Percentiles rank a stretch among this genome's conserved stretches.
Evolutionary conservation across 2,329 filamentous ascomycete species (phyloP).

Genomic region (Clarireedia sp.): DNA sequence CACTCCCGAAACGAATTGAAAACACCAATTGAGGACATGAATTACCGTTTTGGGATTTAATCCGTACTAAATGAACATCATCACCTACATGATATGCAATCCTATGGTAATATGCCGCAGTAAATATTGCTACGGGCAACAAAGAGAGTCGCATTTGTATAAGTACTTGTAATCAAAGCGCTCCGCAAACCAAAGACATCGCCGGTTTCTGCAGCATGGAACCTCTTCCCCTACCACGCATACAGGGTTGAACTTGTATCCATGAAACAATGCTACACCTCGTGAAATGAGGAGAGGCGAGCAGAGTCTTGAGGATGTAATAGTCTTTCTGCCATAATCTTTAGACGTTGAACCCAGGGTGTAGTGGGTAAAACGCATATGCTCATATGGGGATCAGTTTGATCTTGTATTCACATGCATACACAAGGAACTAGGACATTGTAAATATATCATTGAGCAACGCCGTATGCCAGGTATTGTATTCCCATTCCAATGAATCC

Average conservation of each 20-base stretch:
- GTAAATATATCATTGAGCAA: conserved; percentile 6
- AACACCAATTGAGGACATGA: not conserved
- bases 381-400: conserved; percentile 27
- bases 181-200: no score
- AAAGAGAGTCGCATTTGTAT: no score
- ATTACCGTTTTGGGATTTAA: no score
- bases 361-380: conserved; percentile 29
- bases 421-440: conserved; percentile 3
- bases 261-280: conserved; percentile 21
- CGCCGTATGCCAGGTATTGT: not conserved
- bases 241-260: conserved; percentile 1
- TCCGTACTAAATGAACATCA: no score
- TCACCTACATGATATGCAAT: no score
- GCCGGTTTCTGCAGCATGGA: not conserved
- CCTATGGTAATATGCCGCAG: no score
- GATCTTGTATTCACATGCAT: not conserved
- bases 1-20: not conserved
- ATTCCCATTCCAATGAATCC: not conserved
- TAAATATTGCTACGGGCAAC: no score
- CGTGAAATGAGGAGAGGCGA: conserved; percentile 14
- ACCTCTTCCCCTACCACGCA: not conserved
- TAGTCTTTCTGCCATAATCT: conserved; percentile 29
- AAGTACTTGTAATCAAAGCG: no score
- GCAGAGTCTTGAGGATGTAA: conserved; percentile 22
- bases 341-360: conserved; percentile 30